Base-by-base conservation (phyloP, 1,284 basidiomycete genomes). In the Leccinum subrobustum region DNA sequence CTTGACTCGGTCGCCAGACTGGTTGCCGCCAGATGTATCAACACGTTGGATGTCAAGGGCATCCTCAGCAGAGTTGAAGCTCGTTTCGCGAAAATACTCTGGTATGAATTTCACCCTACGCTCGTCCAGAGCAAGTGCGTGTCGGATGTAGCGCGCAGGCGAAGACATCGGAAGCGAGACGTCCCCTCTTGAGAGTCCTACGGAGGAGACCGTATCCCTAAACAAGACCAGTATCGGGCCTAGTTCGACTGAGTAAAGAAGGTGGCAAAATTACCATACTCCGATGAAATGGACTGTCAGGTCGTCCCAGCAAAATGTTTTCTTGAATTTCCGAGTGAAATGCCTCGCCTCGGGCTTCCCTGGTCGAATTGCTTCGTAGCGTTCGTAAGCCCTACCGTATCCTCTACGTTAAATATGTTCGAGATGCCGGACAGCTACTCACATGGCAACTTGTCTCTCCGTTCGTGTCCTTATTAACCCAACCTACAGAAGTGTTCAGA, bases 161-260 rank as follows among this genome's bases (percentile, higher is more conserved):
- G 54, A 25, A 7, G 60, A 60, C 0, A 65, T 67, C 0, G 60
- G 58, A 4, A 72, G 70, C 1, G 71, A 59, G 27, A 56, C 60
- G 25, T 67, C 66, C 0, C 39, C 56, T 25, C 63, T 63, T 3
- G 64, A 33, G 7, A 73, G 25, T 1, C 74, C 74, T 2, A 75
- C 63, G 6, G 74, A 75, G 0, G 74, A 74, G 0, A 77, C 74
- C 0, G 74, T 76, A 63, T 79, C 79, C 79, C 78, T 79, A 12
- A 23, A 23, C 0, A 4, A 25, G 50, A 23, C 35, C 33, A 20
- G 25, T 5, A 20, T 27, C 5, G 6, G 18, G 5, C n/a, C n/a
- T 9, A 8, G 9, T 23, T 9, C n/a, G 7, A 50, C 7, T 14
- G 27, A 29, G 42, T 6, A 31, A 44, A 4, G 42, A 31, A 56